Evolutionary conservation across 2,329 filamentous ascomycete genomes (phyloP).

Genomic region (Colletotrichum sp.): DNA sequence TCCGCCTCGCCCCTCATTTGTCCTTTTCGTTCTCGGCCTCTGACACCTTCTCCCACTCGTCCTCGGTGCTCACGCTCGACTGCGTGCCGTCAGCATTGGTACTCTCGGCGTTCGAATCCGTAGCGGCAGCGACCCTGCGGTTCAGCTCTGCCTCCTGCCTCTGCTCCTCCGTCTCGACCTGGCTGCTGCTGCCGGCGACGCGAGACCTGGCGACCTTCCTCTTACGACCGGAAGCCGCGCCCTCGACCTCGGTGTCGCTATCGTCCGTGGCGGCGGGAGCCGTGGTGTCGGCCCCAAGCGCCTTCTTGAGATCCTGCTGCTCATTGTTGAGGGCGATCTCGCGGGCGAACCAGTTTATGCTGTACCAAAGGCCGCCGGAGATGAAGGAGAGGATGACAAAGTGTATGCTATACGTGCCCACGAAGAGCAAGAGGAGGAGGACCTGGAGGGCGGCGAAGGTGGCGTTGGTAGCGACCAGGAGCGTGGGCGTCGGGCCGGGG

Average conservation of each 20-base stretch:
- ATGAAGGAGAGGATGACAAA: constrained; percentile 83
- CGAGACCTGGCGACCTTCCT: not conserved
- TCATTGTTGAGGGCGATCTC: constrained; percentile 57
- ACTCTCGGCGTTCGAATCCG: constrained; percentile 34
- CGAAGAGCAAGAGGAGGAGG: constrained; percentile 75
- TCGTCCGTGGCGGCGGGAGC: constrained; percentile 40
- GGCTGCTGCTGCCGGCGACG: constrained; percentile 37
- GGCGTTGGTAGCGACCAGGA: constrained; percentile 88
- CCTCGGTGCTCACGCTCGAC: constrained; percentile 79
- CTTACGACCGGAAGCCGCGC: not conserved
- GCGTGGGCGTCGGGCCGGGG: constrained; percentile 84
- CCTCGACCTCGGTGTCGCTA: constrained; percentile 58
- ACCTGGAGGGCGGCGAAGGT: constrained; percentile 86
- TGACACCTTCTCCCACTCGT: constrained; percentile 97
- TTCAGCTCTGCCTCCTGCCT: constrained; percentile 49
- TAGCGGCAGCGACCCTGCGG: constrained; percentile 47
- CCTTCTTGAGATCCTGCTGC: constrained; percentile 46
- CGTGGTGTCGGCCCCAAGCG: constrained; percentile 32
- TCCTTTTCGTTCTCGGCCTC: constrained; percentile 69
- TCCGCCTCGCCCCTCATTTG: constrained; percentile 38
- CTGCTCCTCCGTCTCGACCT: constrained; percentile 47
- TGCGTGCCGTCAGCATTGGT: constrained; percentile 47
- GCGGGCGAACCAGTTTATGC: constrained; percentile 94
- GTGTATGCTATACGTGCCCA: constrained; percentile 87
- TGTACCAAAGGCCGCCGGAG: constrained; percentile 84